Evolutionary conservation across 257 asterid genomes (phyloP), one percentile per base, ranked within the genome.

Genomic region (Nicotiana benthamiana): DNA sequence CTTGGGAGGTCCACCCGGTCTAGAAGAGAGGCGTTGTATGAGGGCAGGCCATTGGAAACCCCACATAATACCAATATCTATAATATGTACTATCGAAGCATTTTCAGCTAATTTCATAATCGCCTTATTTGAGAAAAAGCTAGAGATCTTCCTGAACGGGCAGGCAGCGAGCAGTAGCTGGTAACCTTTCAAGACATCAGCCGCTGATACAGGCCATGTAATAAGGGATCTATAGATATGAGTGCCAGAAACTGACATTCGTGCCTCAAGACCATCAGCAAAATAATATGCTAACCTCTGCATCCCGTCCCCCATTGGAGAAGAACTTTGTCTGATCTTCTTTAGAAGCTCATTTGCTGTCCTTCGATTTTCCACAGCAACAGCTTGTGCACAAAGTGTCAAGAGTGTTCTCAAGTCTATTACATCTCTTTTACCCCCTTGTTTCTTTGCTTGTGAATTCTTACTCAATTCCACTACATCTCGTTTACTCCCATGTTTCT

Each of bases 11-110:
- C 77, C 82, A 79, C 82, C 82, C 12, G 65, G 53, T 48, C 61
- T 64, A 17, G 76, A 46, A 54, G 82, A 66, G 82, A 79, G 77
- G n/a, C 64, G 82, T 18, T 79, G 82, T 63, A 79, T 79, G 34
- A 79, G 75, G 36, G 36, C 65, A 79, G 82, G 82, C 82, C 82
- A 79, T 64, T 79, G 82, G 18, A 79, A 79, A 27, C 82, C 82
- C 32, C 65, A 79, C 59, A 79, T 30, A 61, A 79, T 79, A 36
- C 82, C 82, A 46, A 79, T 32, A 48, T 79, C 82, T 18, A 79
- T 79, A n/a, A 79, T 79, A 56, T 79, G 77, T 48, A 79, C 76
- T 9, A 26, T 62, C 11, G 65, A 26, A 48, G 77, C 76, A 24
- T 79, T 56, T 79, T 64, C 51, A 63, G 82, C 76, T 63, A 79